Conservation (phyloP, 1,284 basidiomycete genomes). For the Cryptococcus wingfieldii region DNA sequence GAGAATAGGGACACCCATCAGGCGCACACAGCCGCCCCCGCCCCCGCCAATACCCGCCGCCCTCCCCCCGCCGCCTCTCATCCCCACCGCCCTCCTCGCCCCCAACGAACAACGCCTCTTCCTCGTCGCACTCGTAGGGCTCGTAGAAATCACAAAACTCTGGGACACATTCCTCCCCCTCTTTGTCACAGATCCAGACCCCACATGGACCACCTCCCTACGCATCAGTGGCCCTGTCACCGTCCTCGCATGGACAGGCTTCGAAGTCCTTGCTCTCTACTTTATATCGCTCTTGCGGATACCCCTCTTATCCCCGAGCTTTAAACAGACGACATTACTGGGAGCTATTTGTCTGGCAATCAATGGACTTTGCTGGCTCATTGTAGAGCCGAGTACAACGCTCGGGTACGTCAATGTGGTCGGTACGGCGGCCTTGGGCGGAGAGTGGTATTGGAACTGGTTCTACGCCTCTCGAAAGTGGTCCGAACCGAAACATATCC, state of each 20-base stretch:
- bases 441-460: slow-evolving; percentile 27
- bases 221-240: slow-evolving; percentile 29
- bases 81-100: slow-evolving; percentile 38
- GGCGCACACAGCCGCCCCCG: background rate
- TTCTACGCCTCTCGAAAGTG: slow-evolving; percentile 13
- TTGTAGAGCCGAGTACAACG: slow-evolving; percentile 36
- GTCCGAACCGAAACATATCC: slow-evolving; percentile 33
- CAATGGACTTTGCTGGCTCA: slow-evolving; percentile 37
- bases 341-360: slow-evolving; percentile 13
- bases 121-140: slow-evolving; percentile 34
- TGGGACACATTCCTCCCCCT: slow-evolving; percentile 43
- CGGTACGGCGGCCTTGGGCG: slow-evolving; percentile 26
- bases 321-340: slow-evolving; percentile 17
- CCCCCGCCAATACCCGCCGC: background rate
- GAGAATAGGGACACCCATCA: slow-evolving; percentile 10
- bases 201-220: slow-evolving; percentile 28
- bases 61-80: slow-evolving; percentile 32
- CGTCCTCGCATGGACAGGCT: slow-evolving; percentile 27
- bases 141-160: slow-evolving; percentile 43
- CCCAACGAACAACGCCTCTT: slow-evolving; percentile 41
- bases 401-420: slow-evolving; percentile 31
- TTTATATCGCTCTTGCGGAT: slow-evolving; percentile 32
- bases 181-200: slow-evolving; percentile 27
- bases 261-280: slow-evolving; percentile 24
- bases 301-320: slow-evolving; percentile 35